These are phyloP conservation scores for Taphrina flavorubra DNA, from an alignment of 1,139 yeast species.

Conservation along the genomic window DNA sequence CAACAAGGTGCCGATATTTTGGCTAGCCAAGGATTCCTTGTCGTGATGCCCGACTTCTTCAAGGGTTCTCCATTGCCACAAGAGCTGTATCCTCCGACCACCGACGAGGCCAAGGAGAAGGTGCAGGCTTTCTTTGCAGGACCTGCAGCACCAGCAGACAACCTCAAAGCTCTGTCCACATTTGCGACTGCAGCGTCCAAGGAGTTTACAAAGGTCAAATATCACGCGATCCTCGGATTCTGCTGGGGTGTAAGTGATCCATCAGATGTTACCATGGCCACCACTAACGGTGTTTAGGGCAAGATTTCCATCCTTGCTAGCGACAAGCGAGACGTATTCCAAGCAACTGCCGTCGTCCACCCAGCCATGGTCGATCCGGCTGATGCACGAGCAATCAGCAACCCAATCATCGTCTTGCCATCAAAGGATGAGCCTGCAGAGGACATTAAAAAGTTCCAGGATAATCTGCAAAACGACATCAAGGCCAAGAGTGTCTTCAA, in stretches of 20 bases:
- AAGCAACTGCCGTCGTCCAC: slow-evolving; percentile 44
- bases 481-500: slow-evolving; percentile 41
- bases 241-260: slow-evolving; percentile 29
- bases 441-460: slow-evolving; percentile 40
- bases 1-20: slow-evolving; percentile 46
- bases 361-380: slow-evolving; percentile 45
- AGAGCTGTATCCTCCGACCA: slow-evolving; percentile 26
- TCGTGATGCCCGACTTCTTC: slow-evolving; percentile 47
- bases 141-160: slow-evolving; percentile 34
- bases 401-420: slow-evolving; percentile 45
- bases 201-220: slow-evolving; percentile 38
- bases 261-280: too few relatives aligned
- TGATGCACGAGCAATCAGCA: slow-evolving; percentile 45
- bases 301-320: slow-evolving; percentile 44
- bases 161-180: slow-evolving; percentile 39
- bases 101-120: slow-evolving; percentile 37
- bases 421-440: slow-evolving; percentile 44
- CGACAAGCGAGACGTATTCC: slow-evolving; percentile 41
- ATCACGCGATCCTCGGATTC: slow-evolving; percentile 31
- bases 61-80: slow-evolving; percentile 43
- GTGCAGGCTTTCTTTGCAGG: slow-evolving; percentile 30
- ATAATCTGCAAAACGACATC: slow-evolving; percentile 25
- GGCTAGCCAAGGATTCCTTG: slow-evolving; percentile 45
- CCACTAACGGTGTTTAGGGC: slow-evolving; percentile 44
- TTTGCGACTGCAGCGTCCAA: slow-evolving; percentile 40